Percentiles rank a stretch among this genome's conserved stretches.
Evolutionary conservation across 2,329 filamentous ascomycete genomes (phyloP).

Genomic region (Colletotrichum liriopes): DNA sequence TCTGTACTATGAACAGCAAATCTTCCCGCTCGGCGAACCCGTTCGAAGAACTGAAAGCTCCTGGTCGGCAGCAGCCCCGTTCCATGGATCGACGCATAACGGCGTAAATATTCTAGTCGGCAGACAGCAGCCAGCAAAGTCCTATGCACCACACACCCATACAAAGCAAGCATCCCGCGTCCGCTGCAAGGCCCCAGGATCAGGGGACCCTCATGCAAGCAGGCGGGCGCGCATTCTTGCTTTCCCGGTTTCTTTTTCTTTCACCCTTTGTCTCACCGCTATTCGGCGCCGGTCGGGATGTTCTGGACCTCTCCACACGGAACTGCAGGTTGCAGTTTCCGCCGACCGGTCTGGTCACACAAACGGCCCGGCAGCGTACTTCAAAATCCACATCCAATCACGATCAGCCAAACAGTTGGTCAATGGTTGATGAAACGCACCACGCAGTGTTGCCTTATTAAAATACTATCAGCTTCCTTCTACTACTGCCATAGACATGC

Average conservation of each 20-base stretch:
- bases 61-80: neutral
- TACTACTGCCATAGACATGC: slow-evolving; percentile 26
- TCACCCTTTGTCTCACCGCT: slow-evolving; percentile 31
- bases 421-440: slow-evolving; percentile 16
- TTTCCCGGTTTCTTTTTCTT: slow-evolving; percentile 15
- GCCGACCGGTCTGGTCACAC: slow-evolving; percentile 14
- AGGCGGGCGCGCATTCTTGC: slow-evolving; percentile 12
- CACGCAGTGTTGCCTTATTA: slow-evolving; percentile 35
- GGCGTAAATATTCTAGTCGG: slow-evolving; percentile 20
- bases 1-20: slow-evolving; percentile 14
- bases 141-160: neutral
- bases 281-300: slow-evolving; percentile 29
- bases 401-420: neutral
- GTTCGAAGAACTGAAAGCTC: neutral
- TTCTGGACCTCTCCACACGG: slow-evolving; percentile 32
- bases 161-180: slow-evolving; percentile 14
- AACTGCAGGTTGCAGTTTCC: slow-evolving; percentile 17
- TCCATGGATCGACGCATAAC: slow-evolving; percentile 1
- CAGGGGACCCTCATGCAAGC: slow-evolving; percentile 28
- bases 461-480: slow-evolving; percentile 36
- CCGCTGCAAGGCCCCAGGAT: slow-evolving; percentile 17
- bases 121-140: slow-evolving; percentile 24
- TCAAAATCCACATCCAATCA: neutral
- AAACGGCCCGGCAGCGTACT: neutral
- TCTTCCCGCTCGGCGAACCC: slow-evolving; percentile 16